Evolutionary conservation across 257 asterid species (phyloP).

Genomic region (Gentiana dahurica): DNA sequence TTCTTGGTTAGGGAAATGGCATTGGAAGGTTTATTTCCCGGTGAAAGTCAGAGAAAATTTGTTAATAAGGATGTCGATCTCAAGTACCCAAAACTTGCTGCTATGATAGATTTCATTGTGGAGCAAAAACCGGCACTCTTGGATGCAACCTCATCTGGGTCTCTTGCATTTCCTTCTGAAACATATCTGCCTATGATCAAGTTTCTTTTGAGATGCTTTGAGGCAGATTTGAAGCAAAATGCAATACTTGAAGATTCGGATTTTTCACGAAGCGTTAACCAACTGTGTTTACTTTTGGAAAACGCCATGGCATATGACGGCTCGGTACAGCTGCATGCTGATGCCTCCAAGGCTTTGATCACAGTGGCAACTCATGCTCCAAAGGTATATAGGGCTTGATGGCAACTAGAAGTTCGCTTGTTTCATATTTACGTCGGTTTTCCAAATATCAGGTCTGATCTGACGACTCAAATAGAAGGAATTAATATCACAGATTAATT

Average conservation of each 20-base stretch:
- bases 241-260: constrained; percentile 34
- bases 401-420: too few relatives aligned
- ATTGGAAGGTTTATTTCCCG: constrained; percentile 86
- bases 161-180: constrained; percentile 51
- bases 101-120: constrained; percentile 66
- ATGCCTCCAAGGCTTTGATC: constrained; percentile 84
- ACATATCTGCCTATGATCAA: constrained; percentile 79
- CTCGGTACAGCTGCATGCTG: constrained; percentile 83
- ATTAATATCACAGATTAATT: neutral
- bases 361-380: constrained; percentile 70
- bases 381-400: constrained; percentile 36
- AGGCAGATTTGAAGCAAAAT: constrained; percentile 47
- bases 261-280: constrained; percentile 39
- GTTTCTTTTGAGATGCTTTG: constrained; percentile 89
- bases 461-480: too few relatives aligned
- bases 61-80: constrained; percentile 24
- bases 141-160: constrained; percentile 36
- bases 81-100: constrained; percentile 67
- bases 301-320: constrained; percentile 83
- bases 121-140: constrained; percentile 66
- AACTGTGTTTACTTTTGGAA: constrained; percentile 64
- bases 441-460: too few relatives aligned
- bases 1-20: constrained; percentile 75
- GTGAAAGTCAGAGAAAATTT: constrained; percentile 55
- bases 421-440: too few relatives aligned